A percentile compares a stretch with the other conserved stretches of the same genome.
Conservation (phyloP, 225 moss, liverwort and hornwort species). For the Polytrichum formosum region DNA sequence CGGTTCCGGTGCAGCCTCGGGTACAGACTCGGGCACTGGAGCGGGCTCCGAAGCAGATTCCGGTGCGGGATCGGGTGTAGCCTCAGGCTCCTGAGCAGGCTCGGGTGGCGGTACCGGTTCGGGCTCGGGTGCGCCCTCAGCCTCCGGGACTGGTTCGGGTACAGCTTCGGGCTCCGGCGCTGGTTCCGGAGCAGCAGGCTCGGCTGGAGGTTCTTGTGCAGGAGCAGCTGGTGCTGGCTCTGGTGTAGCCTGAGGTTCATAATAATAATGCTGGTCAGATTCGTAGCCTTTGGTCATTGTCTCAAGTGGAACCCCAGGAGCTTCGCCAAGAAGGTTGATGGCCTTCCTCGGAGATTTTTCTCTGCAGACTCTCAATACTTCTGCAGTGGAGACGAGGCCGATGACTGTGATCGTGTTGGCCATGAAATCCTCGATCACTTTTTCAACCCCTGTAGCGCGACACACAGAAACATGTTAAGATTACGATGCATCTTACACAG, state of each 20-base stretch:
- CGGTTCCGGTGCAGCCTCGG: slow-evolving; percentile 1
- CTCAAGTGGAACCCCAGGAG: slow-evolving; percentile 12
- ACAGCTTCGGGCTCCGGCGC: neutral
- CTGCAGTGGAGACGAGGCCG: slow-evolving; percentile 33
- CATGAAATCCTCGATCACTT: slow-evolving; percentile 32
- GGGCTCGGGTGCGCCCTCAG: neutral
- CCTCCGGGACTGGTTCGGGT: neutral
- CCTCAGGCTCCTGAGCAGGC: neutral
- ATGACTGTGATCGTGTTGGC: slow-evolving; percentile 31
- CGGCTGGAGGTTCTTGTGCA: slow-evolving; percentile 20
- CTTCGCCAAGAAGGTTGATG: slow-evolving; percentile 39
- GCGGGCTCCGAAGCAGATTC: neutral
- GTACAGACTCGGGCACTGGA: too few species aligned
- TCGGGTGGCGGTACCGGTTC: neutral
- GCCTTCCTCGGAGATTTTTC: slow-evolving; percentile 43
- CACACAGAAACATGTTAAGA: neutral
- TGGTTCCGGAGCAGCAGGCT: neutral
- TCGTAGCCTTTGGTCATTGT: neutral
- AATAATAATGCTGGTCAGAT: slow-evolving; percentile 5
- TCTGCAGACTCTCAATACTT: slow-evolving; percentile 30
- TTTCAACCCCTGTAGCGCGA: slow-evolving; percentile 31
- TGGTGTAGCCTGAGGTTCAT: slow-evolving; percentile 25
- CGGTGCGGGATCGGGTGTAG: neutral
- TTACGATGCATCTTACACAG: neutral
- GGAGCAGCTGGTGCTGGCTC: neutral